Percentiles rank a stretch among this genome's conserved stretches.
Evolutionary conservation across 495 filamentous ascomycete species (phyloP).

Genomic region (Hyaloscypha variabilis): DNA sequence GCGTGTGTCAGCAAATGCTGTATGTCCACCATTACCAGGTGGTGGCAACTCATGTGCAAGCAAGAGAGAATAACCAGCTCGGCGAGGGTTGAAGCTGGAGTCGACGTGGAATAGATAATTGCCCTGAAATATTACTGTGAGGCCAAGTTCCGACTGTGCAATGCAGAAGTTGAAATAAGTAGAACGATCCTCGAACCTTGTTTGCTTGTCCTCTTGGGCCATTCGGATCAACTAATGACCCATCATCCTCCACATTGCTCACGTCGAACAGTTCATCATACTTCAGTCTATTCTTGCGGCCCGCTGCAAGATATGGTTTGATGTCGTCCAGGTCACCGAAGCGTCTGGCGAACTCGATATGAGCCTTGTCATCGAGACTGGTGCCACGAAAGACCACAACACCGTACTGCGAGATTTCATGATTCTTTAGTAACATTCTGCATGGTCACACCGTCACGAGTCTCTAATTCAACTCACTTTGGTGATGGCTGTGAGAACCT

Average conservation of each 20-base stretch:
- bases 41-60: constrained; percentile 55
- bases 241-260: constrained; percentile 52
- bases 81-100: constrained; percentile 60
- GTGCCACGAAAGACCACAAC: constrained; percentile 58
- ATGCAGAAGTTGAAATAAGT: too few species aligned
- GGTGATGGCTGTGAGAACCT: constrained; percentile 50
- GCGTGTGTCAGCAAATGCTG: constrained; percentile 59
- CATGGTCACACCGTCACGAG: too few species aligned
- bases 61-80: constrained; percentile 56
- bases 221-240: constrained; percentile 41
- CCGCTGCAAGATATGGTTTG: constrained; percentile 46
- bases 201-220: constrained; percentile 43
- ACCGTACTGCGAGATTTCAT: constrained; percentile 48
- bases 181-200: too few species aligned
- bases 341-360: constrained; percentile 53
- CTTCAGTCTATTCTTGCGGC: constrained; percentile 47
- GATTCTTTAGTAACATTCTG: background rate
- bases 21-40: constrained; percentile 50
- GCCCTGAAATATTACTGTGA: too few species aligned
- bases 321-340: constrained; percentile 63
- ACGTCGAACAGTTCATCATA: constrained; percentile 60
- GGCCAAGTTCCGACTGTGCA: too few species aligned
- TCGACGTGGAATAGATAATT: constrained; percentile 63
- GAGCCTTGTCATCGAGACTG: constrained; percentile 48
- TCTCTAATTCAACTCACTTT: too few species aligned